phyloP scores from a whole-genome alignment of 441 rosid species.

The Viola pubescens region DNA sequence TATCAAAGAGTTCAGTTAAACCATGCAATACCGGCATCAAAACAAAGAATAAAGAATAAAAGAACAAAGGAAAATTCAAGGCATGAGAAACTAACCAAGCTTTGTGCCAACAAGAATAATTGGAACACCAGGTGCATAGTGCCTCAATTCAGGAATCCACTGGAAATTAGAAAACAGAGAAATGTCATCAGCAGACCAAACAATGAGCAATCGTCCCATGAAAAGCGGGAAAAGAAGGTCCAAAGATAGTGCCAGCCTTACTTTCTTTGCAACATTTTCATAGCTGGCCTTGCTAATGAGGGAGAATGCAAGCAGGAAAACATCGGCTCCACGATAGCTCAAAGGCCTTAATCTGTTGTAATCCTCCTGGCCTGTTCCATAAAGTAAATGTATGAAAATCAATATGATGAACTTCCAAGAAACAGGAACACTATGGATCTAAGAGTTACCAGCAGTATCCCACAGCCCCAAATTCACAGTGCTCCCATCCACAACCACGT shows the following conservation, averaged over 20 bases:
- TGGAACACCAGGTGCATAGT: conserved; percentile 92
- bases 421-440: neutral
- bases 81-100: conserved; percentile 52
- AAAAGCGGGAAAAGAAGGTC: conserved; percentile 9
- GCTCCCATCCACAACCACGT: conserved; percentile 88
- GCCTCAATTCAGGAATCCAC: conserved; percentile 97
- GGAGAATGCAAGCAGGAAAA: conserved; percentile 81
- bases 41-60: neutral
- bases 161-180: conserved; percentile 22
- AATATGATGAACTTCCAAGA: neutral
- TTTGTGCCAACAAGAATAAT: conserved; percentile 88
- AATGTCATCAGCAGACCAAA: conserved; percentile 19
- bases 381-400: neutral
- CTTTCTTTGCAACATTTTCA: conserved; percentile 85
- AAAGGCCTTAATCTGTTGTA: conserved; percentile 83
- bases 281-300: conserved; percentile 94
- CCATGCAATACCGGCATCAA: neutral
- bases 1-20: neutral
- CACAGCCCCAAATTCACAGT: conserved; percentile 85
- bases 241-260: conserved; percentile 12
- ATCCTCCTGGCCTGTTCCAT: conserved; percentile 77
- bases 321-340: conserved; percentile 94
- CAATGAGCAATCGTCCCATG: conserved; percentile 5
- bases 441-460: conserved; percentile 81
- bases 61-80: neutral